Evolutionary conservation across 2,329 filamentous ascomycete species (phyloP).

Genomic region (Nannizziopsis arthrosporioides): DNA sequence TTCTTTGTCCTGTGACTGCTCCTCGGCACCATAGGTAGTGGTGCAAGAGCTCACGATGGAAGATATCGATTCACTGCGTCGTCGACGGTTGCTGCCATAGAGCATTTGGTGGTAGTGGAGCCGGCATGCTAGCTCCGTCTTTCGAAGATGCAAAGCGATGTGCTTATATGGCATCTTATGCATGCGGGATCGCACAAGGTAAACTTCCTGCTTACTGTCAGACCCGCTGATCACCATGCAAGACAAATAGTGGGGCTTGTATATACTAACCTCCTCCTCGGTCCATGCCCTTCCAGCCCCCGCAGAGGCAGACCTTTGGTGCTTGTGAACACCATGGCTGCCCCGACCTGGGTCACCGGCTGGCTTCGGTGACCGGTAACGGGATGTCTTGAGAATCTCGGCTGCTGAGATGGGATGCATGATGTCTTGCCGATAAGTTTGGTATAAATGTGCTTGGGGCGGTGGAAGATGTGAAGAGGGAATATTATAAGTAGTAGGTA

Average conservation of each 20-base stretch:
- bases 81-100: slow-evolving; percentile 68
- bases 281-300: slow-evolving; percentile 73
- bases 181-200: slow-evolving; percentile 69
- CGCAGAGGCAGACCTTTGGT: slow-evolving; percentile 56
- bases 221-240: not conserved
- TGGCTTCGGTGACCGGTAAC: slow-evolving; percentile 6
- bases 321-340: slow-evolving; percentile 45
- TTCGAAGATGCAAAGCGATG: slow-evolving; percentile 72
- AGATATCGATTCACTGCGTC: slow-evolving; percentile 60
- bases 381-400: slow-evolving; percentile 8
- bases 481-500: not conserved
- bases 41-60: slow-evolving; percentile 41
- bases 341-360: not conserved
- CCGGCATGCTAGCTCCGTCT: slow-evolving; percentile 77
- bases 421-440: not conserved
- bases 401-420: slow-evolving; percentile 9
- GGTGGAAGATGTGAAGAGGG: not conserved
- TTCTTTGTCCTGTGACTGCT: slow-evolving; percentile 2
- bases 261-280: slow-evolving; percentile 61
- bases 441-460: not conserved
- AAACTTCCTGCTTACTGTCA: slow-evolving; percentile 52
- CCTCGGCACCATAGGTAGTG: slow-evolving; percentile 16
- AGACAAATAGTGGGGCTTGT: not conserved
- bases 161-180: slow-evolving; percentile 89
- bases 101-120: slow-evolving; percentile 79